Percentiles rank a stretch among this genome's conserved stretches.
These are phyloP conservation scores for Pinus albicaulis DNA, from an alignment of 75 land plant species.

Conservation along the genomic window DNA sequence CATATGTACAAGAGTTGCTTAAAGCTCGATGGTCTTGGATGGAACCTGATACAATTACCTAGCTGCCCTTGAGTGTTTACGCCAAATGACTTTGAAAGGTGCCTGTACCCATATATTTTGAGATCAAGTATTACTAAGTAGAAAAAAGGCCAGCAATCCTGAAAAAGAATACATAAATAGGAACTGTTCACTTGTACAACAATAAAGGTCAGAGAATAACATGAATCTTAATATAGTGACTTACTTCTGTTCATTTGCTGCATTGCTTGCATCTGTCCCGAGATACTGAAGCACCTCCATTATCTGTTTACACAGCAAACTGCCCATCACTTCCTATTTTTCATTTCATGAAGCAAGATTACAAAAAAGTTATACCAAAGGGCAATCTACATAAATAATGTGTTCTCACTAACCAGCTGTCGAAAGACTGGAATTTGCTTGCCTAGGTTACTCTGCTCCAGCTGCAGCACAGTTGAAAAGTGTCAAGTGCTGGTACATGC, in stretches of 20 bases:
- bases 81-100: conserved; percentile 15
- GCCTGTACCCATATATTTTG: conserved; percentile 15
- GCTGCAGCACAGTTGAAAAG: conserved; percentile 28
- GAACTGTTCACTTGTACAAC: too few species aligned
- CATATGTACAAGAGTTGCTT: conserved; percentile 87
- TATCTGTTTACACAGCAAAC: conserved; percentile 28
- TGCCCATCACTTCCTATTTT: background rate
- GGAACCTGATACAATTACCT: conserved; percentile 50
- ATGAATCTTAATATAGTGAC: background rate
- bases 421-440: conserved; percentile 31
- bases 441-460: conserved; percentile 53
- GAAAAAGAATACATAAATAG: background rate
- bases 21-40: conserved; percentile 69
- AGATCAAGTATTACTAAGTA: background rate
- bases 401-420: conserved; percentile 53
- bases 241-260: conserved; percentile 34
- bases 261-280: conserved; percentile 16
- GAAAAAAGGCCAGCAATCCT: background rate
- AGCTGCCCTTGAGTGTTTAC: conserved; percentile 21
- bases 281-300: conserved; percentile 60
- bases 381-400: too few species aligned
- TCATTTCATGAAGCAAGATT: background rate
- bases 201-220: conserved; percentile 1
- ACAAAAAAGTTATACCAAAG: conserved; percentile 6
- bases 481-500: background rate